phyloP scores from a whole-genome alignment of 2,329 filamentous ascomycete species.

The Coniochaeta hoffmannii region DNA sequence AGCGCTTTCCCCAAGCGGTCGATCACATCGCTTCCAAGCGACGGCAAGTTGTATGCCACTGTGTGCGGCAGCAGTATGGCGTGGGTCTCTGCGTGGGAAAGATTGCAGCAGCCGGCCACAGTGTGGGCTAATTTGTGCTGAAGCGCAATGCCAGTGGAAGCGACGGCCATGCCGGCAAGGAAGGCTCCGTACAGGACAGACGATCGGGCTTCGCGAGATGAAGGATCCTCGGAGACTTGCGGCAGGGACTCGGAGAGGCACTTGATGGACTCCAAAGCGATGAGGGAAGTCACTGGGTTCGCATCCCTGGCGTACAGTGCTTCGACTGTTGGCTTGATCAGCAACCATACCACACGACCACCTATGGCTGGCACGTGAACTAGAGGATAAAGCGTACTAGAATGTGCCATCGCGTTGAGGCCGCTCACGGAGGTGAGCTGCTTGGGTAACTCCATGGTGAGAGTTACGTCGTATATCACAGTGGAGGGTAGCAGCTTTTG shows the following conservation, averaged over 20 bases:
- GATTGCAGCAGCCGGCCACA: conserved; percentile 53
- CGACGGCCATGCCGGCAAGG: conserved; percentile 55
- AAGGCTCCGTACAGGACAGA: conserved; percentile 55
- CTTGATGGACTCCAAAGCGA: conserved; percentile 50
- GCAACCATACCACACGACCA: background rate
- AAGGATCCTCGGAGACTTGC: conserved; percentile 36
- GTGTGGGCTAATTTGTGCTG: conserved; percentile 64
- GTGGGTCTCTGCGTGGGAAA: conserved; percentile 60
- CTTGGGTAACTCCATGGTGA: conserved; percentile 51
- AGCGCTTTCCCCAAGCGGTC: conserved; percentile 27
- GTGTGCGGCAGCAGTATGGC: conserved; percentile 56
- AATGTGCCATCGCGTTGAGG: conserved; percentile 59
- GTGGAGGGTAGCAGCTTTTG: conserved; percentile 51
- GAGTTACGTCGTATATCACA: conserved; percentile 58
- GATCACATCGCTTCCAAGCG: conserved; percentile 42
- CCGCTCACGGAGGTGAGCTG: conserved; percentile 49
- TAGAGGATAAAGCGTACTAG: conserved; percentile 15
- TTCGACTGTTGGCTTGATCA: conserved; percentile 35
- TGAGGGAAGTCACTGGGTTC: conserved; percentile 51
- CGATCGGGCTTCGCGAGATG: conserved; percentile 37
- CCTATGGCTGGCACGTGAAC: conserved; percentile 2
- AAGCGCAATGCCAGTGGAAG: conserved; percentile 53
- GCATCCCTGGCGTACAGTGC: conserved; percentile 54
- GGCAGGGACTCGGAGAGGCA: conserved; percentile 47
- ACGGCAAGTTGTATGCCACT: conserved; percentile 53